phyloP scores from a whole-genome alignment of 1,139 yeast genomes.

The Torulaspora pretoriensis region DNA sequence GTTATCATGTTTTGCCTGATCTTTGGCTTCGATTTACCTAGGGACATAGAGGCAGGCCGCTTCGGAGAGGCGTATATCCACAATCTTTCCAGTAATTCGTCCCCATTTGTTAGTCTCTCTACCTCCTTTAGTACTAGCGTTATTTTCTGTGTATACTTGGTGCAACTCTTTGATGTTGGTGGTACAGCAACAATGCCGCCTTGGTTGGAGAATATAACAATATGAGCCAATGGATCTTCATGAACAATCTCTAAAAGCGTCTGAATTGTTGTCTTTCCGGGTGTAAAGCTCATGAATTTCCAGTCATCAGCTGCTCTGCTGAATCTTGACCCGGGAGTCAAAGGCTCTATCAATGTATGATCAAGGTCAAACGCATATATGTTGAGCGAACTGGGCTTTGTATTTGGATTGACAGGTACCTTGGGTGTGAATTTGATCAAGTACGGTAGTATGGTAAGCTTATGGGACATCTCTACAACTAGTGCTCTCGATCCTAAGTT shows the following conservation, averaged over 20 bases:
- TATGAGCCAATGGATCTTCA: conserved; percentile 27
- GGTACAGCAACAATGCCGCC: conserved; percentile 47
- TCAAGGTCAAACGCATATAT: conserved; percentile 35
- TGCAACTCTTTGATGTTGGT: conserved; percentile 48
- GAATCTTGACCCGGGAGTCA: conserved; percentile 24
- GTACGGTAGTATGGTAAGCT: conserved; percentile 31
- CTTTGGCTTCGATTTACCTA: conserved; percentile 26
- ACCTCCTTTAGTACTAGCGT: conserved; percentile 38
- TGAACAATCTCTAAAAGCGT: conserved; percentile 31
- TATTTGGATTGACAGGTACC: background rate
- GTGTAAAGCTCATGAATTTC: conserved; percentile 28
- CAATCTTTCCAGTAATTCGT: conserved; percentile 35
- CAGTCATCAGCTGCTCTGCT: conserved; percentile 31
- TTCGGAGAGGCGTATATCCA: conserved; percentile 65
- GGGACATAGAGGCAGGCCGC: conserved; percentile 39
- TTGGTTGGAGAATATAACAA: conserved; percentile 84
- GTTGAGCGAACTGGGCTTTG: conserved; percentile 7
- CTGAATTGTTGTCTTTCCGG: conserved; percentile 18
- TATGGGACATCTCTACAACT: conserved; percentile 21
- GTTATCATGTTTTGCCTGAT: conserved; percentile 5
- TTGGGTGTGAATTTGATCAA: conserved; percentile 31
- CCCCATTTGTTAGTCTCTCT: conserved; percentile 14
- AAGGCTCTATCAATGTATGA: conserved; percentile 34
- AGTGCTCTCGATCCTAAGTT: background rate
- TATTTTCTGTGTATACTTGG: conserved; percentile 45